Percentiles rank a stretch among this genome's conserved stretches.
Evolutionary conservation across 345 rosid genomes (phyloP).

Genomic region (Durio zibethinus): DNA sequence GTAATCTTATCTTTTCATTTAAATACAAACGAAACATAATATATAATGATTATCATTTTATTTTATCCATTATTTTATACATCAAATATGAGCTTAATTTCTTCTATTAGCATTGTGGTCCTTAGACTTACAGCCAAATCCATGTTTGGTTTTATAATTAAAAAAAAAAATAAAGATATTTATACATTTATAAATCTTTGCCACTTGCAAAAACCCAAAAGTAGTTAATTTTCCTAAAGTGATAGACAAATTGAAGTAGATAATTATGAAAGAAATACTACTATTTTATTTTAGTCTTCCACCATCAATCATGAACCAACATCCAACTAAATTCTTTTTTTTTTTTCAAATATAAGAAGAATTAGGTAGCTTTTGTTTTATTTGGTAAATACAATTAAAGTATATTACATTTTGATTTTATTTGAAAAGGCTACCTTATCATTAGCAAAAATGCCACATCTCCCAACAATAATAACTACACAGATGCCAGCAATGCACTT

Average conservation of each 20-base stretch:
- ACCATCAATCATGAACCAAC: background rate
- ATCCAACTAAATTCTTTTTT: too few relatives aligned
- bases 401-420: background rate
- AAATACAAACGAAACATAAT: too few relatives aligned
- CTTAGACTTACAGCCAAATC: background rate
- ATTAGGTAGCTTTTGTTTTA: too few relatives aligned
- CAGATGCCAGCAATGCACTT: background rate
- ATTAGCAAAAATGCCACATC: background rate
- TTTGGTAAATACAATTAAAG: background rate
- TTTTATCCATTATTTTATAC: too few relatives aligned
- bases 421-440: background rate
- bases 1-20: too few relatives aligned
- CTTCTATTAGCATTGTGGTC: background rate
- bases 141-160: background rate
- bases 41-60: too few relatives aligned
- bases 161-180: too few relatives aligned
- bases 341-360: too few relatives aligned
- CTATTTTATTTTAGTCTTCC: background rate
- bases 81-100: too few relatives aligned
- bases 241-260: background rate
- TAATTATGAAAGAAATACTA: background rate
- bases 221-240: background rate
- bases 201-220: background rate
- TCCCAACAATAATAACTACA: background rate
- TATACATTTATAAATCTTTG: background rate